phyloP scores from a whole-genome alignment of 371 early-diverging fungal genomes.

The Lichtheimia hyalospora region DNA sequence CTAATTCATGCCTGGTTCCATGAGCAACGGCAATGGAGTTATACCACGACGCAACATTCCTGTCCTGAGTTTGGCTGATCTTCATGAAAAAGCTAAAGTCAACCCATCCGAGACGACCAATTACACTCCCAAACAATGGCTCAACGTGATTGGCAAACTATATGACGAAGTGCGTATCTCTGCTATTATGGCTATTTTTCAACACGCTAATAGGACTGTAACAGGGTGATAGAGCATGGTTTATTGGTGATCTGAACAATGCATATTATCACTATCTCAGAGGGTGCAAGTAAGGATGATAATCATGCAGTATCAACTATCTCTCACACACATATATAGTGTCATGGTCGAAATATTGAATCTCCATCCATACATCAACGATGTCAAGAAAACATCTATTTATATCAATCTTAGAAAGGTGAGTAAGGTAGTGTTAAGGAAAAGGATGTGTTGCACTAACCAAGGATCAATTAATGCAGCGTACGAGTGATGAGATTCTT shows the following conservation, averaged over 20 bases:
- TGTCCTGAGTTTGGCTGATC: neutral
- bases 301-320: neutral
- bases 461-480: constrained; percentile 18
- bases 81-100: constrained; percentile 1
- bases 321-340: constrained; percentile 18
- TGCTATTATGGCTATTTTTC: no score
- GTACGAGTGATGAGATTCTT: constrained; percentile 31
- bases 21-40: no score
- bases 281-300: constrained; percentile 40
- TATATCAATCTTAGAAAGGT: constrained; percentile 50
- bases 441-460: constrained; percentile 15
- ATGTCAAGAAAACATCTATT: constrained; percentile 29
- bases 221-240: constrained; percentile 34
- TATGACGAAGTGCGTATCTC: constrained; percentile 15
- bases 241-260: constrained; percentile 36
- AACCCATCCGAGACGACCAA: constrained; percentile 14
- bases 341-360: constrained; percentile 57
- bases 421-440: neutral
- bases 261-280: constrained; percentile 49
- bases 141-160: constrained; percentile 9
- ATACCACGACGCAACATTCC: no score
- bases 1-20: no score
- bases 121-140: constrained; percentile 18
- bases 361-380: constrained; percentile 42
- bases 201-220: no score